Conservation (phyloP, 345 rosid genomes). For the Carallia brachiata region DNA sequence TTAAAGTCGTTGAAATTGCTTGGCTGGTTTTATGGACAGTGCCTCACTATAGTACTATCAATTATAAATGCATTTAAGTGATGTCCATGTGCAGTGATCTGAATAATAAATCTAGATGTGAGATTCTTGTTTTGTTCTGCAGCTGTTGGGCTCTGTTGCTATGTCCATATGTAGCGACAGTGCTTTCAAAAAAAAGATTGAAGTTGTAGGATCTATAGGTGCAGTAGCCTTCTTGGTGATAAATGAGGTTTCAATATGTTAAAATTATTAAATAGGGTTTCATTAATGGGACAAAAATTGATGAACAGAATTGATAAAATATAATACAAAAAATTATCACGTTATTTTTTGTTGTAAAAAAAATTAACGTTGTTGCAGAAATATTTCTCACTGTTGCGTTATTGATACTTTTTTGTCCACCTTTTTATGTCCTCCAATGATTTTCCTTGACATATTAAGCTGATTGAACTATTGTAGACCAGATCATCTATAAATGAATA, state of each 20-base stretch:
- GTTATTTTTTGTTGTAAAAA: too few species aligned
- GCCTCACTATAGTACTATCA: neutral
- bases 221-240: constrained; percentile 76
- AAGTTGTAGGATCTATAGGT: constrained; percentile 74
- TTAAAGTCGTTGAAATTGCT: neutral
- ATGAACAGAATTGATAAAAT: too few species aligned
- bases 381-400: too few species aligned
- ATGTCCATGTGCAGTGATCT: neutral
- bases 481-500: neutral
- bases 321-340: too few species aligned
- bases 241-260: constrained; percentile 58
- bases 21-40: neutral
- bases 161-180: constrained; percentile 77
- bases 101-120: neutral
- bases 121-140: constrained; percentile 15
- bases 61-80: neutral
- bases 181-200: constrained; percentile 67
- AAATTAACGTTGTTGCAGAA: too few species aligned
- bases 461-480: neutral
- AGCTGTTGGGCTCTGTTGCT: constrained; percentile 66
- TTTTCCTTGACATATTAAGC: neutral
- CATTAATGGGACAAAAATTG: too few species aligned
- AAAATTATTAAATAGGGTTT: neutral
- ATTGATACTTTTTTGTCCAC: too few species aligned
- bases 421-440: too few species aligned